Evolutionary conservation across 2,329 filamentous ascomycete genomes (phyloP).

Genomic region (Paracorniculantispora psalliotae): DNA sequence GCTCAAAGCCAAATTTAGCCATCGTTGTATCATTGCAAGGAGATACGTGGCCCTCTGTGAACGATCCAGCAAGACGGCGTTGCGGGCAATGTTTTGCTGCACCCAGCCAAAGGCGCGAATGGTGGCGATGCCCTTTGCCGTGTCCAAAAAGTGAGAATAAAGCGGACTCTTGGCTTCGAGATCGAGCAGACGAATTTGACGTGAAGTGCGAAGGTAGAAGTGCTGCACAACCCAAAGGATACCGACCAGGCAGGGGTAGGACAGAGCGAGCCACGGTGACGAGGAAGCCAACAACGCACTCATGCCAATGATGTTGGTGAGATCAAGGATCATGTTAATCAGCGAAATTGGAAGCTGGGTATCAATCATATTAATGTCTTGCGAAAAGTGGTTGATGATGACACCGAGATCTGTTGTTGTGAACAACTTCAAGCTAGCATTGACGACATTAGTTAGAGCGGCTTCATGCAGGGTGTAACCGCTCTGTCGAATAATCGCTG

Average conservation of each 20-base stretch:
- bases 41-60: constrained; percentile 55
- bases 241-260: constrained; percentile 40
- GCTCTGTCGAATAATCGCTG: neutral
- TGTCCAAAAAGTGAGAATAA: constrained; percentile 29
- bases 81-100: constrained; percentile 35
- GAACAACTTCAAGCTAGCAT: constrained; percentile 38
- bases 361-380: constrained; percentile 40
- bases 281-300: constrained; percentile 35
- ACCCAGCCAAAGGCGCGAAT: constrained; percentile 32
- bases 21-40: constrained; percentile 51
- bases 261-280: constrained; percentile 38
- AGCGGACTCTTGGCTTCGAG: constrained; percentile 53
- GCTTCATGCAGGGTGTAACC: constrained; percentile 24
- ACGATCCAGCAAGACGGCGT: constrained; percentile 42
- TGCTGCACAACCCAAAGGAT: constrained; percentile 45
- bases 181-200: constrained; percentile 52
- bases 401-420: constrained; percentile 36
- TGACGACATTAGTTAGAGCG: constrained; percentile 28
- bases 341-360: constrained; percentile 32
- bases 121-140: neutral
- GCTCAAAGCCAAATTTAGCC: constrained; percentile 47
- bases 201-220: constrained; percentile 52
- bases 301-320: constrained; percentile 29
- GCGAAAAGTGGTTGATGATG: constrained; percentile 40
- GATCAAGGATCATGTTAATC: constrained; percentile 22